A percentile compares a stretch with the other conserved stretches of the same genome.
Evolutionary conservation across 768 basidiomycete species (phyloP).

Genomic region (Lactarius trivialis): DNA sequence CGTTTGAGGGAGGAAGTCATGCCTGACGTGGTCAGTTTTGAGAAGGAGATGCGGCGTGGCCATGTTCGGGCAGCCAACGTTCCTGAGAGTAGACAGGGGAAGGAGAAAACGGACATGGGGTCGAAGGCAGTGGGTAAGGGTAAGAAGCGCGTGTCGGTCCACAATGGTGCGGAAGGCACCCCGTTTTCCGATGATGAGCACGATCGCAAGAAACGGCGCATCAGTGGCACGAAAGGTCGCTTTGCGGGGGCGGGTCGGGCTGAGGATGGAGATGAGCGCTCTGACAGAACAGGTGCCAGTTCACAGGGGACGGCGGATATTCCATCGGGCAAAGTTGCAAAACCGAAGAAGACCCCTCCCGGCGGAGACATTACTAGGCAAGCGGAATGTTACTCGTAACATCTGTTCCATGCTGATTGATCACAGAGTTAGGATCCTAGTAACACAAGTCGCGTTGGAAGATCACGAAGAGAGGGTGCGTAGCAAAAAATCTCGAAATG

Average conservation of each 20-base stretch:
- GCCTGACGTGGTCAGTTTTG: constrained; percentile 68
- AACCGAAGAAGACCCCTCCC: constrained; percentile 5
- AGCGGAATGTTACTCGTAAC: neutral
- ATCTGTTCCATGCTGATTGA: neutral
- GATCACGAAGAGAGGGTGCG: constrained; percentile 58
- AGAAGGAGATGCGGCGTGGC: constrained; percentile 53
- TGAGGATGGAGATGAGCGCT: neutral
- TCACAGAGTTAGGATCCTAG: constrained; percentile 45
- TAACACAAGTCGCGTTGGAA: constrained; percentile 55
- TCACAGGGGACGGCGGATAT: neutral
- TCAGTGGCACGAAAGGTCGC: constrained; percentile 23
- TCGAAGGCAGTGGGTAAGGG: constrained; percentile 25
- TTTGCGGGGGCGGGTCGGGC: neutral
- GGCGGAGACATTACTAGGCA: neutral
- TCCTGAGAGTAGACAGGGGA: constrained; percentile 18
- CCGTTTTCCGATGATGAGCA: constrained; percentile 12
- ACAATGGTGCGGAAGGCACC: constrained; percentile 8
- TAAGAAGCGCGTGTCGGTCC: constrained; percentile 28
- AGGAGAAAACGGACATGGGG: constrained; percentile 21
- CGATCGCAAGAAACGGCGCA: constrained; percentile 17
- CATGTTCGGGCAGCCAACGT: constrained; percentile 27
- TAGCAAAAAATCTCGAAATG: neutral
- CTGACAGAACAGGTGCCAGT: neutral
- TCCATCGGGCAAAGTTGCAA: neutral
- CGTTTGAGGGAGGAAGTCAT: constrained; percentile 51